Percentiles rank a stretch among this genome's conserved stretches.
phyloP scores from a whole-genome alignment of 2,329 filamentous ascomycete genomes.

The Alternaria alternata region DNA sequence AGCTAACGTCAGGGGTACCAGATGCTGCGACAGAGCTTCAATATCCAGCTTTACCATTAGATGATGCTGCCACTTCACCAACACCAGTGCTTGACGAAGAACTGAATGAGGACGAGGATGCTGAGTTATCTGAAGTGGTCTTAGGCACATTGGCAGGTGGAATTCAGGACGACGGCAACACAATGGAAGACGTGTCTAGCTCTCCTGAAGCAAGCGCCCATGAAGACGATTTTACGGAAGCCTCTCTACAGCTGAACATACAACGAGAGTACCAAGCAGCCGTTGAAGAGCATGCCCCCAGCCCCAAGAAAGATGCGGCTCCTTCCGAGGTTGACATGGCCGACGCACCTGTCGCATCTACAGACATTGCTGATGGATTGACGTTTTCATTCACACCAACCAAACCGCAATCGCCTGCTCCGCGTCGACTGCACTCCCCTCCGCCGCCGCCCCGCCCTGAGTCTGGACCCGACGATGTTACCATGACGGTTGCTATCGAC shows the following conservation, averaged over 20 bases:
- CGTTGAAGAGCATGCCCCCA: background rate
- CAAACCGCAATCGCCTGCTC: constrained; percentile 22
- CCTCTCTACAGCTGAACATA: constrained; percentile 42
- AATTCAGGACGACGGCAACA: background rate
- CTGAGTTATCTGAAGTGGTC: constrained; percentile 7
- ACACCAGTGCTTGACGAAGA: constrained; percentile 7
- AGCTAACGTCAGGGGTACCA: background rate
- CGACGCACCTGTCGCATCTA: background rate
- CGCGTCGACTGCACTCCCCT: constrained; percentile 38
- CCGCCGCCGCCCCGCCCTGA: constrained; percentile 38
- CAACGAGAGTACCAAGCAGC: constrained; percentile 30
- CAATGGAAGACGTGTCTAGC: background rate
- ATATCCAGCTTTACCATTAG: constrained; percentile 23
- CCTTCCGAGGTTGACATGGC: background rate
- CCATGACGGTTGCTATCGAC: constrained; percentile 48
- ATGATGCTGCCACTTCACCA: background rate
- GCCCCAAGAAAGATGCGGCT: background rate
- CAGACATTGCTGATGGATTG: constrained; percentile 44
- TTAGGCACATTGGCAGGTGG: background rate
- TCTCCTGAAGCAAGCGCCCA: background rate
- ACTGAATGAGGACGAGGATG: background rate
- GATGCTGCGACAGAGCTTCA: constrained; percentile 6
- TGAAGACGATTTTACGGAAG: constrained; percentile 42
- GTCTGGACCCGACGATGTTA: constrained; percentile 37
- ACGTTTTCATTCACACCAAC: constrained; percentile 33